These are phyloP conservation scores for Microcos paniculata DNA, from an alignment of 345 rosid genomes.

Conservation along the genomic window DNA sequence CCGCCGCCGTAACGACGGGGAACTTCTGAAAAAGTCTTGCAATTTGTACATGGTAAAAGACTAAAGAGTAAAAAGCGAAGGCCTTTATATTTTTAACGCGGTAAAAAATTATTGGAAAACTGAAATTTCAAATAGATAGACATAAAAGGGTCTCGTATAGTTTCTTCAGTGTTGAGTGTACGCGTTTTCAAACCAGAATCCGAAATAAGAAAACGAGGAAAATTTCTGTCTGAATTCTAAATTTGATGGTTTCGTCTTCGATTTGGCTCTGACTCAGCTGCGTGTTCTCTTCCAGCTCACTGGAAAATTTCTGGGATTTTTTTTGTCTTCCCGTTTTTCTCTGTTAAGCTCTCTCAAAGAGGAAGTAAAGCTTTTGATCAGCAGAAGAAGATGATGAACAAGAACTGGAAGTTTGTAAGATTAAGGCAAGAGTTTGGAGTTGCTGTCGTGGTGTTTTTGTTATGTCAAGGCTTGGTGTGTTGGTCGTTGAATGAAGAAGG, in stretches of 20 bases:
- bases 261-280: slow-evolving; percentile 1
- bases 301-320: not conserved
- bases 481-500: slow-evolving; percentile 63
- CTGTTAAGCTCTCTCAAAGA: not conserved
- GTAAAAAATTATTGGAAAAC: not conserved
- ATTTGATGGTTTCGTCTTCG: not conserved
- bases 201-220: not conserved
- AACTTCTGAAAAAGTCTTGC: too few species aligned
- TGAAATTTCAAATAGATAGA: not conserved
- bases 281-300: not conserved
- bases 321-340: not conserved
- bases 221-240: not conserved
- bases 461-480: slow-evolving; percentile 33
- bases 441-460: slow-evolving; percentile 24
- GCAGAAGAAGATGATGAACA: slow-evolving; percentile 22
- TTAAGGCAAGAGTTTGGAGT: slow-evolving; percentile 20
- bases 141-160: not conserved
- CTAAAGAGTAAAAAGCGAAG: not conserved
- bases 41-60: not conserved
- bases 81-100: not conserved
- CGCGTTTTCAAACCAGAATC: slow-evolving; percentile 5
- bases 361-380: not conserved
- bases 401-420: slow-evolving; percentile 31
- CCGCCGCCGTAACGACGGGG: not conserved
- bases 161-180: slow-evolving; percentile 1